phyloP scores from a whole-genome alignment of 2,329 filamentous ascomycete genomes.

The Scedosporium aurantiacum region DNA sequence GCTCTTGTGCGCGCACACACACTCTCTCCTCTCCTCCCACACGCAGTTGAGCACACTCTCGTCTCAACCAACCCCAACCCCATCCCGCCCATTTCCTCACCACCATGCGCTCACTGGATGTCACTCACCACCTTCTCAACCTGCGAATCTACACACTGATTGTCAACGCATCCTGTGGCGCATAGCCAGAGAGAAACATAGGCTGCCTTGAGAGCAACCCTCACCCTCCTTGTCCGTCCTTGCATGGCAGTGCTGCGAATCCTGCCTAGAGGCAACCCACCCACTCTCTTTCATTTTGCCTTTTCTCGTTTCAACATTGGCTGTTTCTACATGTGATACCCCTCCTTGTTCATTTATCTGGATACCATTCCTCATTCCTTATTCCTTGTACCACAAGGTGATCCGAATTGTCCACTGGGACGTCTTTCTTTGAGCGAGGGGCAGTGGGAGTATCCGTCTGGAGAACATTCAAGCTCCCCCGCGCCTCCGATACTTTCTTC shows the following conservation, averaged over 20 bases:
- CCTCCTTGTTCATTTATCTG: not conserved
- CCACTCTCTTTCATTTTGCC: not conserved
- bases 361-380: not conserved
- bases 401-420: not conserved
- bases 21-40: not conserved
- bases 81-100: not conserved
- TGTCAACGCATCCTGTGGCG: constrained; percentile 7
- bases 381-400: not conserved
- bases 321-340: not conserved
- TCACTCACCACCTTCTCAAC: constrained; percentile 2
- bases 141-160: constrained; percentile 3
- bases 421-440: not conserved
- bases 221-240: not conserved
- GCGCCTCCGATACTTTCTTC: not conserved
- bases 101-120: constrained; percentile 6
- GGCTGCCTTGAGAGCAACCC: constrained; percentile 5
- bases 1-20: not conserved
- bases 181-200: constrained; percentile 2
- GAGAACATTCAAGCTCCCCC: not conserved
- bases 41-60: not conserved
- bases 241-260: constrained; percentile 6
- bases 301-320: not conserved
- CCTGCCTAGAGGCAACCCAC: constrained; percentile 5
- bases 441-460: not conserved
- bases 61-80: not conserved